Evolutionary conservation across 176 grass and related monocot species (phyloP), one percentile per base, ranked within the genome.

Genomic region (Ensete glaucum): DNA sequence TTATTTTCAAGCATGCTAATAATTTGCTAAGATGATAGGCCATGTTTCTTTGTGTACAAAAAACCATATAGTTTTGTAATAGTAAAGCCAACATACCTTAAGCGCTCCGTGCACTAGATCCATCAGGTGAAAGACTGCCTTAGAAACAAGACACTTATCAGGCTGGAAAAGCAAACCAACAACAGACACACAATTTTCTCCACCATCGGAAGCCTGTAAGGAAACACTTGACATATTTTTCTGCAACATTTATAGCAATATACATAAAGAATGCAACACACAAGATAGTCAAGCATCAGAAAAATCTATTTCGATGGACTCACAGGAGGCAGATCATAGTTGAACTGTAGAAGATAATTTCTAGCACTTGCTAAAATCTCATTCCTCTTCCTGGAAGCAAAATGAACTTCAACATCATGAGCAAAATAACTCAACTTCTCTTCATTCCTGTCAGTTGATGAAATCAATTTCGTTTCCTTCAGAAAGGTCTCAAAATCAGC

Each of bases 361-460:
- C 90, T 93, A 83, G 90, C 88, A 73, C 86, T 93, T 50, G 91
- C 90, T 82, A 93, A 84, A 66, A 91, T 88, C 69, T 98, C 94
- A 70, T 82, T 93, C 80, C 84, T 93, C 78, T 91, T 93, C 78
- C 79, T 86, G n/a, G 87, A 81, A 91, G 94, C 94, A 77, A 98
- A 98, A 90, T 98, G 90, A 81, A 93, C 85, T 86, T 93, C 94
- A 73, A 93, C 94, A 67, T 98, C 79, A 80, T 93, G 78, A 76
- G 93, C 88, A 91, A 84, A 98, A 63, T 93, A 84, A 80, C 82
- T 93, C 80, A 98, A 89, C 62, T 85, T 98, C 77, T 80, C 78
- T 82, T 98, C 90, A 75, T 85, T 91, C 74, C 53, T 76, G 77
- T 91, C 90, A 72, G 83, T 54, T 13, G 26, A 59, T 50, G 82